A percentile compares a stretch with the other conserved stretches of the same genome.
Conservation (phyloP, 2,329 filamentous ascomycete genomes). For the Zymoseptoria tritici region DNA sequence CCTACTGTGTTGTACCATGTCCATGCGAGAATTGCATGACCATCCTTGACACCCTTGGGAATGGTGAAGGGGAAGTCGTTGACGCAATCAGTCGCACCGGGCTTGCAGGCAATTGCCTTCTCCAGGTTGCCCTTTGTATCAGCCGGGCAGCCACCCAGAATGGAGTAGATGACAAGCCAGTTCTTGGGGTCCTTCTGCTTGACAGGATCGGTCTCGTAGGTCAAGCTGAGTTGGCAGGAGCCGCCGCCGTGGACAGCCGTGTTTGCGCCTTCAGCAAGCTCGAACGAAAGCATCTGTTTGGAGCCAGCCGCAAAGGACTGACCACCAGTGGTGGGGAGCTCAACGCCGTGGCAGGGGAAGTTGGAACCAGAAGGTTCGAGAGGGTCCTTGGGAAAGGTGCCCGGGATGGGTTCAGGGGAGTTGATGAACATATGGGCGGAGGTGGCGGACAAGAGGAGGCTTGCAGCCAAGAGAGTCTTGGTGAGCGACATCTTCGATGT, state of each 20-base stretch:
- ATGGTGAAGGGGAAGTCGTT: slow-evolving; percentile 63
- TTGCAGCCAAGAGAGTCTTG: slow-evolving; percentile 35
- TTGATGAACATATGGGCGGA: slow-evolving; percentile 68
- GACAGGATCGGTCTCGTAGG: slow-evolving; percentile 64
- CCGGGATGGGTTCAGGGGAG: slow-evolving; percentile 55
- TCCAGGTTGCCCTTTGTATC: slow-evolving; percentile 50
- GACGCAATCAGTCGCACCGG: slow-evolving; percentile 22
- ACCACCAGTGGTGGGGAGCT: slow-evolving; percentile 39
- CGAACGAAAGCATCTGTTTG: slow-evolving; percentile 55
- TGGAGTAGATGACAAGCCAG: slow-evolving; percentile 87
- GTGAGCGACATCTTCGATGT: not conserved
- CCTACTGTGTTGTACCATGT: slow-evolving; percentile 71
- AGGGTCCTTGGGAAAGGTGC: slow-evolving; percentile 52
- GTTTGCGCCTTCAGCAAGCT: slow-evolving; percentile 44
- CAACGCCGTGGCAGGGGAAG: slow-evolving; percentile 75
- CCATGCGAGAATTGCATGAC: slow-evolving; percentile 79
- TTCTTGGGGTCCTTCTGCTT: slow-evolving; percentile 47
- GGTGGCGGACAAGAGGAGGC: slow-evolving; percentile 51
- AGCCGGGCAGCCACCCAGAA: slow-evolving; percentile 76
- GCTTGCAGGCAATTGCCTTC: slow-evolving; percentile 6
- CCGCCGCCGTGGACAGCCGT: slow-evolving; percentile 80
- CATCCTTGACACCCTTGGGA: slow-evolving; percentile 62
- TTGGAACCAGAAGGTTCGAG: slow-evolving; percentile 53
- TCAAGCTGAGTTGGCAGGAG: slow-evolving; percentile 82
- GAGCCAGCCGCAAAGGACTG: slow-evolving; percentile 57